phyloP scores from a whole-genome alignment of 2,329 filamentous ascomycete species.

The Verruconis gallopava region DNA sequence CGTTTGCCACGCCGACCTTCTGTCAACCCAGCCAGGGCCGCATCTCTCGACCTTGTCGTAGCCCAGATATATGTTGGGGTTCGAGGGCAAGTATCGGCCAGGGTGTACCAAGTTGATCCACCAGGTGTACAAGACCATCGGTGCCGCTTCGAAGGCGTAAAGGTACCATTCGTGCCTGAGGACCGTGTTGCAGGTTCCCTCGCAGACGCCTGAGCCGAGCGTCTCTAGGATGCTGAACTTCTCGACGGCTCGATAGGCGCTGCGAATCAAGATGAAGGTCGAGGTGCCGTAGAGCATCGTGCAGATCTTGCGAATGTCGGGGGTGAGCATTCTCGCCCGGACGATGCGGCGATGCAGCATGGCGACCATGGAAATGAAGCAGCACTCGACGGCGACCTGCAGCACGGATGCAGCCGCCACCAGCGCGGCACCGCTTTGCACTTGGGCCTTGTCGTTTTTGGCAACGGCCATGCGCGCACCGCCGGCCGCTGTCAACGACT shows the following conservation, averaged over 20 bases:
- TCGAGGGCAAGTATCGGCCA: conserved; percentile 35
- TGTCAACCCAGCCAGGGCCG: background rate
- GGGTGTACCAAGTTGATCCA: conserved; percentile 41
- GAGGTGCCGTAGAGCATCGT: conserved; percentile 40
- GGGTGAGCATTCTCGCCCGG: conserved; percentile 22
- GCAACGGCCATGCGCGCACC: conserved; percentile 18
- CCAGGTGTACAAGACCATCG: conserved; percentile 40
- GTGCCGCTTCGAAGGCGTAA: conserved; percentile 41
- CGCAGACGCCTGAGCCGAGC: conserved; percentile 21
- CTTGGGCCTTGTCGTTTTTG: conserved; percentile 24
- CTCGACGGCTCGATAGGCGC: conserved; percentile 46
- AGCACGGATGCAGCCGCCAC: conserved; percentile 40
- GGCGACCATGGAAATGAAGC: conserved; percentile 37
- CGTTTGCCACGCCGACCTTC: background rate
- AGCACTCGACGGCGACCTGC: conserved; percentile 40
- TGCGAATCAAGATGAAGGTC: conserved; percentile 38
- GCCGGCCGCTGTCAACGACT: background rate
- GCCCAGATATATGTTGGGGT: conserved; percentile 37
- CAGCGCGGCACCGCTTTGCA: conserved; percentile 32
- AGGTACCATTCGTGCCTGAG: conserved; percentile 48
- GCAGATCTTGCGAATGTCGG: conserved; percentile 25
- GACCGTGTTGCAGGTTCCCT: conserved; percentile 21
- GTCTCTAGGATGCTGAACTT: conserved; percentile 39
- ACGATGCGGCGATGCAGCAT: conserved; percentile 37
- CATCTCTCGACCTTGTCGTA: background rate